Base-by-base conservation (phyloP, 345 rosid species). In the Acer negundo region DNA sequence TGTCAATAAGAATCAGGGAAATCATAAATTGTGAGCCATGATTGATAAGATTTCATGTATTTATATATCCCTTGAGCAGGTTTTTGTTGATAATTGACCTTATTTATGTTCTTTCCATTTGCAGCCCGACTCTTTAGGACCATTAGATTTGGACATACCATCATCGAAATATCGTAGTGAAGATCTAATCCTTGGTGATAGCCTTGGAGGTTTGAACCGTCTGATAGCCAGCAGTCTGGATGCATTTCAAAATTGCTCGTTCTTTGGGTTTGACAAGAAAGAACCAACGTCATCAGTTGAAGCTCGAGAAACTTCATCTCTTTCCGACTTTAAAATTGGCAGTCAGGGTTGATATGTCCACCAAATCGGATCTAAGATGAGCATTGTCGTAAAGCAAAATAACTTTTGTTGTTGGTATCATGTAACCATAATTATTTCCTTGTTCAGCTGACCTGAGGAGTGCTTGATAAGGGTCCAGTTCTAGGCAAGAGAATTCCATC, bases 61-160 rank as follows among this genome's bases (percentile, higher is more conserved):
- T 68, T 35, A 3, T 6, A 15, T 12, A 69, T 26, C 23, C 9
- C 44, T 22, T 74, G 53, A 22, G 67, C 2, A 13, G 51, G 35
- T 40, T 53, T 59, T 24, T 49, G 8, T 69, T 64, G 26, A 44
- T 55, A 66, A 9, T 69, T 76, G 62, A 61, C 38, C 24, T 58
- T 74, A 70, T 79, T 65, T 79, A 10, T 75, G 75, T 72, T 72
- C 20, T 81, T 63, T 2, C 23, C 74, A 58, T 77, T 16, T 79
- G 86, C 97, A 96, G 99, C 95, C 98, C 0, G 97, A 94, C 77
- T 95, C 97, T 22, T 83, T 95, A 82, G 98, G 97, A 81, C 93
- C 92, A 13, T 80, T 92, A 31, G 98, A 91, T 84, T 82, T 91
- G 79, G 97, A 90, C 72, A 76, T 86, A 58, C 89, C 87, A 69